Evolutionary conservation across 768 basidiomycete genomes (phyloP).

Genomic region (Clitopilus passeckerianus): DNA sequence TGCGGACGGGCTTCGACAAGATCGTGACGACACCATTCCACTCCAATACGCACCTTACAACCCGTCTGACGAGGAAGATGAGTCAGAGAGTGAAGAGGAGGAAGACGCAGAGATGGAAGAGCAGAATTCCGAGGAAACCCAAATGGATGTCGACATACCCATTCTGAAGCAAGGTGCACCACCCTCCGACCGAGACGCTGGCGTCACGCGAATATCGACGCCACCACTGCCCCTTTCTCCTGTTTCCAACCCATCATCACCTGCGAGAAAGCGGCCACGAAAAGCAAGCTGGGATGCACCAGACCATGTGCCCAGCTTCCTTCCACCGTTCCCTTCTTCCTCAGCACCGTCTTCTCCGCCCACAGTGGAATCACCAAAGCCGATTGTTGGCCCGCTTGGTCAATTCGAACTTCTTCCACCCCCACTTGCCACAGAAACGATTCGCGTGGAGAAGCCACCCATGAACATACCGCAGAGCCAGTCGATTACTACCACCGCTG

Average conservation of each 20-base stretch:
- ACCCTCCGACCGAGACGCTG: slow-evolving; percentile 20
- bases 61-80: slow-evolving; percentile 23
- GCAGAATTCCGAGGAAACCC: slow-evolving; percentile 19
- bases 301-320: slow-evolving; percentile 57
- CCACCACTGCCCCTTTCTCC: slow-evolving; percentile 50
- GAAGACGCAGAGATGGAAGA: slow-evolving; percentile 25
- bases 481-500: slow-evolving; percentile 39
- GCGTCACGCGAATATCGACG: slow-evolving; percentile 22
- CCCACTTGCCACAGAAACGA: slow-evolving; percentile 23
- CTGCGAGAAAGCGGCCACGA: slow-evolving; percentile 53
- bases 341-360: slow-evolving; percentile 25
- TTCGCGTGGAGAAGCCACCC: slow-evolving; percentile 30
- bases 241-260: slow-evolving; percentile 52
- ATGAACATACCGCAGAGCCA: slow-evolving; percentile 29
- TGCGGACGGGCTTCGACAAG: slow-evolving; percentile 48
- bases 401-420: slow-evolving; percentile 20
- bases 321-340: slow-evolving; percentile 61
- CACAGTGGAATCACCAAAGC: slow-evolving; percentile 30
- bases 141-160: slow-evolving; percentile 24
- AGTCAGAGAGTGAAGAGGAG: slow-evolving; percentile 15
- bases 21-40: slow-evolving; percentile 50
- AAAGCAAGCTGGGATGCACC: slow-evolving; percentile 56
- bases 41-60: slow-evolving; percentile 40
- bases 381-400: slow-evolving; percentile 15
- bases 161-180: slow-evolving; percentile 8